Percentiles rank a stretch among this genome's conserved stretches.
Conservation (phyloP, 108 stramenopile species). For the Conticribra guillardii region DNA sequence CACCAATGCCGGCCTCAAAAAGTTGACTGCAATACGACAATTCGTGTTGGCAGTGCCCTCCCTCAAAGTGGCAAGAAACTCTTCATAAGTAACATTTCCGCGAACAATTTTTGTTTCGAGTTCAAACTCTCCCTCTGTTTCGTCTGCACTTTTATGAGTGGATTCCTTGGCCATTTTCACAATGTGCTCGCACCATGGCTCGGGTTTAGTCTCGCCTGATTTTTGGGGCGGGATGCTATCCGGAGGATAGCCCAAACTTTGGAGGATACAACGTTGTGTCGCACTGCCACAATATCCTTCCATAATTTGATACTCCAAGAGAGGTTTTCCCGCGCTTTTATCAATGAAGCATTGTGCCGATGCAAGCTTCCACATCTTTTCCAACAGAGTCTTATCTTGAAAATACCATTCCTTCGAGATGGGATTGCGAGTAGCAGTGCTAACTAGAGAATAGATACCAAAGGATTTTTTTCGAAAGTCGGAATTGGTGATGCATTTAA, state of each 20-base stretch:
- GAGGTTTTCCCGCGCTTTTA: constrained; percentile 17
- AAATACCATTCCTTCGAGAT: constrained; percentile 25
- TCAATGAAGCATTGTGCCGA: constrained; percentile 35
- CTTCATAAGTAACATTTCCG: constrained; percentile 28
- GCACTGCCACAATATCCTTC: constrained; percentile 54
- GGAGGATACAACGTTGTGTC: constrained; percentile 40
- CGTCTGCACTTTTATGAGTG: constrained; percentile 1
- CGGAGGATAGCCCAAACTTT: constrained; percentile 25
- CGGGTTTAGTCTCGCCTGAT: constrained; percentile 29
- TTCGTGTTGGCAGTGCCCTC: constrained; percentile 26
- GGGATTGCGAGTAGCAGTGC: constrained; percentile 7
- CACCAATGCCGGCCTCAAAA: constrained; percentile 32
- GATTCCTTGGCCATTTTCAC: constrained; percentile 26
- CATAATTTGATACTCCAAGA: constrained; percentile 43
- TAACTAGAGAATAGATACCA: constrained; percentile 17
- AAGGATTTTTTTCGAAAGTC: constrained; percentile 17
- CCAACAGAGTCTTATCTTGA: constrained; percentile 21
- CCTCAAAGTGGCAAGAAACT: constrained; percentile 29
- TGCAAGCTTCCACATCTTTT: constrained; percentile 17
- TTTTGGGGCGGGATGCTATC: constrained; percentile 18
- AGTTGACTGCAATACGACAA: constrained; percentile 39
- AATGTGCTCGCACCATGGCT: constrained; percentile 31
- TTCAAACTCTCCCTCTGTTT: neutral
- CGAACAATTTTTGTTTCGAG: constrained; percentile 20
- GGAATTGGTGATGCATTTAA: constrained; percentile 32